Base-by-base conservation (phyloP, 768 basidiomycete species). In the Lactarius trivialis region DNA sequence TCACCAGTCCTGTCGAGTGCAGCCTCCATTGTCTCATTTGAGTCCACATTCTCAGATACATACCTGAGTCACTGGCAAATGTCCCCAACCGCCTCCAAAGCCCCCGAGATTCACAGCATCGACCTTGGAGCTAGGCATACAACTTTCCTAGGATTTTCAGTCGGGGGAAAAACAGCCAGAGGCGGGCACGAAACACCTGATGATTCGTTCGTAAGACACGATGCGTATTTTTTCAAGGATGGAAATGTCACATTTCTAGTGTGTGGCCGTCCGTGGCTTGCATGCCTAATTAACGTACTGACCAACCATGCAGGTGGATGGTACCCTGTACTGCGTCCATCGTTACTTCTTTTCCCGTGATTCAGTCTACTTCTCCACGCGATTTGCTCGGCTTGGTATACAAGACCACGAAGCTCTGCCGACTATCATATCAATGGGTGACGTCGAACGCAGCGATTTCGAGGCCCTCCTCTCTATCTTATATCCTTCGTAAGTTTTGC, bases 391-490 rank as follows among this genome's bases (percentile, higher is more conserved):
- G 11, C 33, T 62, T 14, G 33, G 14, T 9, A 45, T 58, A 26
- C 51, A 11, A 28, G 56, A 62, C 5, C 56, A 62, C 24, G 61
- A 57, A 37, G 39, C 60, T 4, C 9, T 56, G n/a, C 11, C 37
- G n/a, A 52, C 48, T 1, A 12, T 60, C 41, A 36, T 66, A 21
- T 50, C 58, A 12, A 28, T 66, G 17, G 21, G 37, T 7, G 64
- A 58, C 14, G 24, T 66, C 28, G 49, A 63, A 41, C 28, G 54
- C 17, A 52, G n/a, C 14, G 67, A 67, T 4, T 63, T 67, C 9
- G 67, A 67, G 8, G 58, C 65, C 0, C 56, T 67, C 36, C 66
- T 68, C 49, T 68, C 62, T 2, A 33, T 68, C 30, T 21, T 67
- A 36, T 68, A 68, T 36, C 67, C 67, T 19, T 5, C 36, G 67